A percentile compares a stretch with the other conserved stretches of the same genome.
Conservation (phyloP, 1,284 basidiomycete species). For the Cerioporus squamosus region DNA sequence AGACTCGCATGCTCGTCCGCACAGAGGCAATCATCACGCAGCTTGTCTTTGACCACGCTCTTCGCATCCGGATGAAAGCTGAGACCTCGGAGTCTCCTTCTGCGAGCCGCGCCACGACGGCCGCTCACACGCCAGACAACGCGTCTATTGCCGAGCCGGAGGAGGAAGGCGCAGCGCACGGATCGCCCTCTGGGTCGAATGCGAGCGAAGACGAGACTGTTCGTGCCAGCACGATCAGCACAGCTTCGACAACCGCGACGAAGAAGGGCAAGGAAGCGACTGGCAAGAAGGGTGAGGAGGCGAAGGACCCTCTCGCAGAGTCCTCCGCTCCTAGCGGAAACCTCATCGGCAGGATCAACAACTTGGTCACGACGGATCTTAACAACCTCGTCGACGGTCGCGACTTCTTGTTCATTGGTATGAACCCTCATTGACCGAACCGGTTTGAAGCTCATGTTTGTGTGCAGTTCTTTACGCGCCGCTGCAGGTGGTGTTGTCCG, state of each 20-base stretch:
- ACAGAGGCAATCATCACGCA: constrained; percentile 69
- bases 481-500: constrained; percentile 39
- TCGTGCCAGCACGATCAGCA: constrained; percentile 16
- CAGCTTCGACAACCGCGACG: constrained; percentile 15
- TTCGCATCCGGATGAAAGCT: constrained; percentile 69
- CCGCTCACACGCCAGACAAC: constrained; percentile 31
- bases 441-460: too few species aligned
- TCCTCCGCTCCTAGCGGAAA: constrained; percentile 34
- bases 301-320: constrained; percentile 12
- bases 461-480: constrained; percentile 36
- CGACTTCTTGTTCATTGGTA: constrained; percentile 37
- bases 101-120: constrained; percentile 23
- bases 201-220: constrained; percentile 18
- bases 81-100: constrained; percentile 37
- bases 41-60: constrained; percentile 71
- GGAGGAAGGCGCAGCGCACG: neutral
- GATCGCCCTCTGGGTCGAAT: constrained; percentile 9
- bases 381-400: constrained; percentile 38
- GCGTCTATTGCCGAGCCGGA: constrained; percentile 30
- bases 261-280: constrained; percentile 24
- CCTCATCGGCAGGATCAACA: constrained; percentile 54
- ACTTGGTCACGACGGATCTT: constrained; percentile 41
- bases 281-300: constrained; percentile 25
- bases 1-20: constrained; percentile 55
- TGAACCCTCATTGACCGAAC: too few species aligned